A percentile compares a stretch with the other conserved stretches of the same genome.
Conservation (phyloP, 2,329 filamentous ascomycete species). For the Colletotrichum sp. region DNA sequence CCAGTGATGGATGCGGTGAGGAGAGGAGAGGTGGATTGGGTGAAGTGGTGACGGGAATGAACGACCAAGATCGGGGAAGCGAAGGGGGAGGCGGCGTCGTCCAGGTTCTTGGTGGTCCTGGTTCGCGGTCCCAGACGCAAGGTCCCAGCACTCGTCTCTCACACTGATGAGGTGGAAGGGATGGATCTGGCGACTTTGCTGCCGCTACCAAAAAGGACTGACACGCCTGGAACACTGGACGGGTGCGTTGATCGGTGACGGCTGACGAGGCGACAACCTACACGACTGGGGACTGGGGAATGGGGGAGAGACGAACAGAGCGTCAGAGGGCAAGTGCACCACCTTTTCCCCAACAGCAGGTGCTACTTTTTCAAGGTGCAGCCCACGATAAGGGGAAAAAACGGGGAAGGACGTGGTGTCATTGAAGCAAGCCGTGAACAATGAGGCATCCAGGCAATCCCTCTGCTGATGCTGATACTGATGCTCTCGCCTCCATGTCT, state of each 20-base stretch:
- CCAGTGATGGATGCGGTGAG: background rate
- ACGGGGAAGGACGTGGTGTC: slow-evolving; percentile 10
- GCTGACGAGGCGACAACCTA: background rate
- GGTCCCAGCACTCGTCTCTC: background rate
- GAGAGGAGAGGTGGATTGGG: background rate
- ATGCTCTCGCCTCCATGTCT: background rate
- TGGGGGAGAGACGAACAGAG: slow-evolving; percentile 1
- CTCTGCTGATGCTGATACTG: background rate
- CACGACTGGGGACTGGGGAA: slow-evolving; percentile 8
- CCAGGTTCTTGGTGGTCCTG: background rate
- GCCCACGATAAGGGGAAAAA: background rate
- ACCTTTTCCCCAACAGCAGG: background rate
- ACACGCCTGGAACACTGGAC: background rate
- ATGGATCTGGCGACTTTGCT: slow-evolving; percentile 5
- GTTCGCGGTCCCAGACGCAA: background rate
- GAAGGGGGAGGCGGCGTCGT: background rate
- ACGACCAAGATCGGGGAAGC: background rate
- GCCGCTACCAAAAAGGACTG: background rate
- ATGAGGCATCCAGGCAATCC: slow-evolving; percentile 19
- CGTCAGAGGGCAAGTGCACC: background rate
- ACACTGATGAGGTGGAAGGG: slow-evolving; percentile 1
- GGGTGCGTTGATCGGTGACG: background rate
- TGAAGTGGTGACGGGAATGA: background rate
- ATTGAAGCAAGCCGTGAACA: slow-evolving; percentile 23
- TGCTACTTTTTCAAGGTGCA: background rate